These are phyloP conservation scores for Boletus barrowsii DNA, from an alignment of 768 basidiomycete genomes.

Conservation along the genomic window DNA sequence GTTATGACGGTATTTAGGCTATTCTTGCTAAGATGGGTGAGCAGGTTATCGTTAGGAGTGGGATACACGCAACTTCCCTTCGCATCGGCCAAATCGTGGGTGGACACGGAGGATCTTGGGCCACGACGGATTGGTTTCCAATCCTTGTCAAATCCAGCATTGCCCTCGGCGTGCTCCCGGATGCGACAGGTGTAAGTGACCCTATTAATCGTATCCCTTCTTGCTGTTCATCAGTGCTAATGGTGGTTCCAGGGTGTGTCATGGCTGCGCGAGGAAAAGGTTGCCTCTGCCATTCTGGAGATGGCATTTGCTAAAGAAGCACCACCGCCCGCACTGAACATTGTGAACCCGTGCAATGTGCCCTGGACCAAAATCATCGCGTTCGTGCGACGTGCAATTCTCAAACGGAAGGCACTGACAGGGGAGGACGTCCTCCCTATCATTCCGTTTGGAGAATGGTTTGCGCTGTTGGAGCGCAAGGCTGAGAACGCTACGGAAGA, in stretches of 20 bases:
- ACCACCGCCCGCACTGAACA: slow-evolving; percentile 29
- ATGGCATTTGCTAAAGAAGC: slow-evolving; percentile 17
- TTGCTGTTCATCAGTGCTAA: background rate
- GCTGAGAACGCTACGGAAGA: slow-evolving; percentile 20
- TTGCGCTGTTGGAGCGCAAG: slow-evolving; percentile 23
- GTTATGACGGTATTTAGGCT: background rate
- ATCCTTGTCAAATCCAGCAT: slow-evolving; percentile 37
- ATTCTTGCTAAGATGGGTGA: background rate
- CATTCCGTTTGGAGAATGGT: slow-evolving; percentile 36
- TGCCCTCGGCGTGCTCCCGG: slow-evolving; percentile 26
- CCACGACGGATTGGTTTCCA: slow-evolving; percentile 45
- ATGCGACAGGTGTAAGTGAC: slow-evolving; percentile 31
- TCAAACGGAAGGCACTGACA: slow-evolving; percentile 5
- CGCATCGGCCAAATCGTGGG: slow-evolving; percentile 38
- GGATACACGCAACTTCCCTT: slow-evolving; percentile 25
- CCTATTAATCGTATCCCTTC: no score
- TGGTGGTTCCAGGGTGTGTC: slow-evolving; percentile 24
- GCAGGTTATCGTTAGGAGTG: slow-evolving; percentile 26
- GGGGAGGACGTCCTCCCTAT: slow-evolving; percentile 22
- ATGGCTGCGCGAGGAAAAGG: slow-evolving; percentile 43
- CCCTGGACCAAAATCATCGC: slow-evolving; percentile 32
- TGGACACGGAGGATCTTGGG: slow-evolving; percentile 41
- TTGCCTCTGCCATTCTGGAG: slow-evolving; percentile 33
- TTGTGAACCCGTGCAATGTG: slow-evolving; percentile 38
- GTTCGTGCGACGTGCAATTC: slow-evolving; percentile 17